Evolutionary conservation across 345 rosid species (phyloP), one percentile per base, ranked within the genome.

Genomic region (Chamaenerion angustifolium): DNA sequence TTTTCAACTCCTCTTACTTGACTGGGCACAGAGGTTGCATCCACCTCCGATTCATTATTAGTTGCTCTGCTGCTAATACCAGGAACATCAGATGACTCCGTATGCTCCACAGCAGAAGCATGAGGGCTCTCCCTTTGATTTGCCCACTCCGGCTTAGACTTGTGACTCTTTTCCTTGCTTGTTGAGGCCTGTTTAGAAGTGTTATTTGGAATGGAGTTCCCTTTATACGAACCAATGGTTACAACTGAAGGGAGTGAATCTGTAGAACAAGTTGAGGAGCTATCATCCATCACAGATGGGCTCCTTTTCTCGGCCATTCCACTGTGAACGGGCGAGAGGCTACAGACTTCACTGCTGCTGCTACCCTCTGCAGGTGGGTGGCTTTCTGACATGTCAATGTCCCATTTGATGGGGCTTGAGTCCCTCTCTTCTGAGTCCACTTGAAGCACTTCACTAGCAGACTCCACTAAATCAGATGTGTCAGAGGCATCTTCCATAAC

Each of bases 371-470:
- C 51, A 15, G 74, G 74, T 49, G 76, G 80, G 65, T 61, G 77
- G 55, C 70, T 62, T 75, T 92, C 98, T 53, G 90, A 76, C 62
- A 82, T 50, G 56, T 92, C 93, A 21, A 81, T 78, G 61, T 83
- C 98, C 95, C 98, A 83, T 54, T 78, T 73, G 58, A 68, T 79
- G 61, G 78, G 76, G 62, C 86, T 79, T 31, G 68, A 71, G 63
- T 89, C 94, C 61, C 80, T 71, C 72, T 90, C 98, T 64, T 86
- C 94, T 37, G 74, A 76, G 68, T 90, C 94, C 50, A 73, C 87
- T 59, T 71, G 95, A 56, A 73, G 68, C 21, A 70, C 76, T 64
- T 84, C 98, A 13, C 66, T 55, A 43, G 49, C 78, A 64, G 74
- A 81, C 65, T 80, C 95, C 49, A 69, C 78, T 27, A 88, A 75